Evolutionary conservation across 192 early-diverging fungal genomes (phyloP), one percentile per base, ranked within the genome.

Genomic region (Backusella australiensis): DNA sequence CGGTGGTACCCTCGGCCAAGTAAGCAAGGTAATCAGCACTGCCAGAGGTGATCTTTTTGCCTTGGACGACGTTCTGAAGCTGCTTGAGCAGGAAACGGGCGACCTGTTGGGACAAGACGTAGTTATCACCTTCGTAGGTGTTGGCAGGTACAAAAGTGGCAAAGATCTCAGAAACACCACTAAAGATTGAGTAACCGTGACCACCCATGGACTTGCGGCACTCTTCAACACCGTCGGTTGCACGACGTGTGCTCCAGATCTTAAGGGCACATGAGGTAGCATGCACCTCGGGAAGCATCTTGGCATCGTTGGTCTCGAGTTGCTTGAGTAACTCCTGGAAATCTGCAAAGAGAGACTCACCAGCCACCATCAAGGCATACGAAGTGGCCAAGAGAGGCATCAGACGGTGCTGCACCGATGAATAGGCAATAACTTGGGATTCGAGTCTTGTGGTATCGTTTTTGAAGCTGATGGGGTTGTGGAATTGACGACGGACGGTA

Each of bases 141-240:
- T 83, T 90, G 72, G 90, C 86, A 11, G 91, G 90, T 23, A 89
- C 87, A 69, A 86, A 81, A 66, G 86, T 87, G 49, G 82, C 83
- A 77, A 86, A 92, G 41, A 92, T 76, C 69, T 92, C 87, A 34
- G 85, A 82, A 8, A 94, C 85, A 1, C 93, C 93, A 59, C 89
- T 90, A 78, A 89, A 92, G 34, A 84, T 81, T 35, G 90, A 91
- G 77, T 89, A 94, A 0, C 92, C 92, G 42, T 94, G 93, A 23
- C 93, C 93, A 23, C 93, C 93, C 84, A 90, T 88, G 12, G 89
- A 83, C 36, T 90, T 91, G 7, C 91, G 85, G 77, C 91, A 90
- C n/a, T 89, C 90, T 67, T 94, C 93, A 42, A 91, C 85, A 70
- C 91, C 91, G 19, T 84, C 87, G 6, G 89, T 77, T 36, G 86